A percentile compares a stretch with the other conserved stretches of the same genome.
Evolutionary conservation across 1,284 basidiomycete genomes (phyloP).

Genomic region (Chiua sp.): DNA sequence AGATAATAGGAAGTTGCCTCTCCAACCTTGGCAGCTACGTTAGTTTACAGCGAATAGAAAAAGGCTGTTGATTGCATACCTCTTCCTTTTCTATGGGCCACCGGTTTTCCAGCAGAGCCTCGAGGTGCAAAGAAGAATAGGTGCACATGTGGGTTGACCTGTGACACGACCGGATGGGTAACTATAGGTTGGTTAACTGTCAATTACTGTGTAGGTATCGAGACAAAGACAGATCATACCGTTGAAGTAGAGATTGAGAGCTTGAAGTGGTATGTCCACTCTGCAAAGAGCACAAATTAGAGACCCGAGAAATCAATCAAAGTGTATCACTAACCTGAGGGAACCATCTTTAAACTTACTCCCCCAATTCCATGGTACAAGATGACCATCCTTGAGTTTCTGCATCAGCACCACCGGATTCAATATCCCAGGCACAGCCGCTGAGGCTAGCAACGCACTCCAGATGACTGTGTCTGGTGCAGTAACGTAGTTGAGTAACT

Average conservation of each 20-base stretch:
- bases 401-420: conserved; percentile 94
- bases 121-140: conserved; percentile 97
- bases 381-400: conserved; percentile 82
- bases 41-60: background rate
- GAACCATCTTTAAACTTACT: conserved; percentile 93
- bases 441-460: conserved; percentile 80
- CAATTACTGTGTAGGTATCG: background rate
- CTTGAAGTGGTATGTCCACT: conserved; percentile 95
- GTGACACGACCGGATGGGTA: conserved; percentile 94
- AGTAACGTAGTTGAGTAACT: conserved; percentile 94
- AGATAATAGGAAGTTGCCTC: conserved; percentile 94
- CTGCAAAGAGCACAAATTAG: conserved; percentile 36
- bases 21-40: conserved; percentile 67
- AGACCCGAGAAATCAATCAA: background rate
- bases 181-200: conserved; percentile 52
- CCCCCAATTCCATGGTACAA: conserved; percentile 96
- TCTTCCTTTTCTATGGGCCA: conserved; percentile 92
- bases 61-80: conserved; percentile 47
- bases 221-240: conserved; percentile 44
- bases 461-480: conserved; percentile 89
- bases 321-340: conserved; percentile 56
- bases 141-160: conserved; percentile 98
- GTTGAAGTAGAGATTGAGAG: conserved; percentile 93
- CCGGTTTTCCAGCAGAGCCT: conserved; percentile 93
- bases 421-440: conserved; percentile 85